A percentile compares a stretch with the other conserved stretches of the same genome.
Evolutionary conservation across 495 filamentous ascomycete species (phyloP).

Genomic region (Zalerion maritima): DNA sequence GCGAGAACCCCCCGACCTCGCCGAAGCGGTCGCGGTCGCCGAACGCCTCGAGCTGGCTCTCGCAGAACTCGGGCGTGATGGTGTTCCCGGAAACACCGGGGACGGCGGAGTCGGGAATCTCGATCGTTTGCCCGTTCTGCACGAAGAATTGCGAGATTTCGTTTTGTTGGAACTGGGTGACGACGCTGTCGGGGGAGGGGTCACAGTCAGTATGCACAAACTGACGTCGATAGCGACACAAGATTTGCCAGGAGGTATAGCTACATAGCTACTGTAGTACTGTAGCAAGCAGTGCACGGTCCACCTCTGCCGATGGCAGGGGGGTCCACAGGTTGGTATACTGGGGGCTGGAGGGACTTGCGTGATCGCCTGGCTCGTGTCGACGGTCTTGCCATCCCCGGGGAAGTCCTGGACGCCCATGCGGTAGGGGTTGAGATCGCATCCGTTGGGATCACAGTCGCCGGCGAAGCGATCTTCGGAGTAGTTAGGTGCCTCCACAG

Average conservation of each 20-base stretch:
- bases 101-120: slow-evolving; percentile 36
- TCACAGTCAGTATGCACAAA: no score
- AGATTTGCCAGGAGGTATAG: no score
- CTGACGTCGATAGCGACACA: no score
- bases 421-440: slow-evolving; percentile 67
- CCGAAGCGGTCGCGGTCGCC: slow-evolving; percentile 21
- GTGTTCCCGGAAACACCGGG: slow-evolving; percentile 36
- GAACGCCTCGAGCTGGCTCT: slow-evolving; percentile 37
- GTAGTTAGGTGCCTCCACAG: slow-evolving; percentile 37
- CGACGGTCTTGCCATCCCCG: slow-evolving; percentile 43
- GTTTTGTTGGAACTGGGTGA: slow-evolving; percentile 51
- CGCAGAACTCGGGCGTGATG: slow-evolving; percentile 33
- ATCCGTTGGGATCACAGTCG: slow-evolving; percentile 57
- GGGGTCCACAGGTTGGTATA: not conserved
- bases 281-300: no score
- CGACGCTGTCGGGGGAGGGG: slow-evolving; percentile 40
- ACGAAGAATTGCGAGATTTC: slow-evolving; percentile 62
- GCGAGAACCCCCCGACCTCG: slow-evolving; percentile 37
- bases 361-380: slow-evolving; percentile 53
- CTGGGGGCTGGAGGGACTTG: slow-evolving; percentile 28
- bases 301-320: slow-evolving; percentile 4
- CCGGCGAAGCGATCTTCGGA: slow-evolving; percentile 34
- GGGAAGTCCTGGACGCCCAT: slow-evolving; percentile 49
- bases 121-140: slow-evolving; percentile 49
- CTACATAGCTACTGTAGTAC: no score